These are phyloP conservation scores for Spathaspora arborariae DNA, from an alignment of 805 yeast genomes.

Conservation along the genomic window DNA sequence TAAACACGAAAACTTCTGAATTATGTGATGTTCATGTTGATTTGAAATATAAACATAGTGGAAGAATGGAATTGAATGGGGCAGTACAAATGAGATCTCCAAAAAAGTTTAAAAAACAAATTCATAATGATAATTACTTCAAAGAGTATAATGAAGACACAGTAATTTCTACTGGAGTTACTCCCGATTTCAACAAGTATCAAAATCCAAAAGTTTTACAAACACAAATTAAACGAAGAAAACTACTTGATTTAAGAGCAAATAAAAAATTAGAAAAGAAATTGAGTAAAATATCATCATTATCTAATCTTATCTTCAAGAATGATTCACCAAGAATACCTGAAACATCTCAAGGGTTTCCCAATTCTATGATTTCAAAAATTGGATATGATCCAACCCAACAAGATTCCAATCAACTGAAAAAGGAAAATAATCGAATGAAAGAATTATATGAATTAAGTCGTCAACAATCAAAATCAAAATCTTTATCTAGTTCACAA, in stretches of 20 bases:
- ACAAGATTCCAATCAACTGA: slow-evolving; percentile 8
- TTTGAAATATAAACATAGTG: slow-evolving; percentile 44
- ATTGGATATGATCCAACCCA: slow-evolving; percentile 55
- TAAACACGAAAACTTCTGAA: slow-evolving; percentile 49
- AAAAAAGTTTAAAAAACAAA: slow-evolving; percentile 18
- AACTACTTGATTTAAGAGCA: slow-evolving; percentile 22
- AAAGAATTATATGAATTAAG: slow-evolving; percentile 23
- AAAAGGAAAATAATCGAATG: slow-evolving; percentile 9
- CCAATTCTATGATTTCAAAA: slow-evolving; percentile 33
- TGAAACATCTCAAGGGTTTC: slow-evolving; percentile 24
- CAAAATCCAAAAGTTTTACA: slow-evolving; percentile 44
- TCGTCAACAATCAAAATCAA: slow-evolving; percentile 11
- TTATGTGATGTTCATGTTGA: slow-evolving; percentile 76
- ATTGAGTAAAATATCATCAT: slow-evolving; percentile 13
- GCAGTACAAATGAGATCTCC: slow-evolving; percentile 57
- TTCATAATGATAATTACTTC: slow-evolving; percentile 2
- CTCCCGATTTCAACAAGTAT: slow-evolving; percentile 39
- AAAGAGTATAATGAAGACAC: slow-evolving; percentile 10
- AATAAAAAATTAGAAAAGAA: slow-evolving; percentile 36
- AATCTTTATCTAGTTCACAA: slow-evolving; percentile 14
- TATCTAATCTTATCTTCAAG: slow-evolving; percentile 5
- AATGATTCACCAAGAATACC: background rate
- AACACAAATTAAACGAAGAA: slow-evolving; percentile 35
- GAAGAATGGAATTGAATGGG: slow-evolving; percentile 75
- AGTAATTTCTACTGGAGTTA: slow-evolving; percentile 13